Conservation (phyloP, 495 filamentous ascomycete genomes). For the Darksidea phi region DNA sequence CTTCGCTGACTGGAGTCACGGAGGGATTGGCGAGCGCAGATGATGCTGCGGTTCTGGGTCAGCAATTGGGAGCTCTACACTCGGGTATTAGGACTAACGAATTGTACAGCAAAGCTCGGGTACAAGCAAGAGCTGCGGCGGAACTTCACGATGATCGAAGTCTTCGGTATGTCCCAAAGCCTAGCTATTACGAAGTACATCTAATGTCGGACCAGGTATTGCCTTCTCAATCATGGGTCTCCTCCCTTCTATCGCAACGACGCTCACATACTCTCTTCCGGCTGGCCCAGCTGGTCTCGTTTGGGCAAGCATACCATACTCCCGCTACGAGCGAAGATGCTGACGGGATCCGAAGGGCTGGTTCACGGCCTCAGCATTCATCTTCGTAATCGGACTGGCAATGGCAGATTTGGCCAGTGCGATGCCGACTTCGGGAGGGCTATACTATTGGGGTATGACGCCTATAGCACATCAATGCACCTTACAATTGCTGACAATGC, state of each 20-base stretch:
- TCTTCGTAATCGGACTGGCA: slow-evolving; percentile 65
- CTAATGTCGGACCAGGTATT: slow-evolving; percentile 46
- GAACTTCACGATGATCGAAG: slow-evolving; percentile 64
- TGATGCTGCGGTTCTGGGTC: slow-evolving; percentile 43
- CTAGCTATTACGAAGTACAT: not conserved
- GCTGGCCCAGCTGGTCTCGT: slow-evolving; percentile 69
- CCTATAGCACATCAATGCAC: too few relatives aligned
- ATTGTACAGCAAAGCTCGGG: slow-evolving; percentile 54
- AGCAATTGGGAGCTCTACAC: not conserved
- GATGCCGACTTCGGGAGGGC: slow-evolving; percentile 68
- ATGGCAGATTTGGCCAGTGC: slow-evolving; percentile 69
- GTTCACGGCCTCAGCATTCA: slow-evolving; percentile 61
- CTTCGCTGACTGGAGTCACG: slow-evolving; percentile 23
- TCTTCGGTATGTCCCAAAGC: slow-evolving; percentile 51
- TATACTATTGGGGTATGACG: slow-evolving; percentile 62
- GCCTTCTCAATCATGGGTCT: slow-evolving; percentile 74
- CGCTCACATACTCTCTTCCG: slow-evolving; percentile 63
- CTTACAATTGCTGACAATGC: not conserved
- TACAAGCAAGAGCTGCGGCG: slow-evolving; percentile 71
- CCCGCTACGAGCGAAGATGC: not conserved
- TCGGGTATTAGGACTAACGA: slow-evolving; percentile 7
- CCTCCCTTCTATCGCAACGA: slow-evolving; percentile 67
- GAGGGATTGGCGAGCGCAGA: slow-evolving; percentile 39
- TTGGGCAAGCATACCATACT: slow-evolving; percentile 49
- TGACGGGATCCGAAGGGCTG: slow-evolving; percentile 48